Percentiles rank a stretch among this genome's conserved stretches.
Conservation (phyloP, 2,329 filamentous ascomycete genomes). For the Endocalyx cinctus region DNA sequence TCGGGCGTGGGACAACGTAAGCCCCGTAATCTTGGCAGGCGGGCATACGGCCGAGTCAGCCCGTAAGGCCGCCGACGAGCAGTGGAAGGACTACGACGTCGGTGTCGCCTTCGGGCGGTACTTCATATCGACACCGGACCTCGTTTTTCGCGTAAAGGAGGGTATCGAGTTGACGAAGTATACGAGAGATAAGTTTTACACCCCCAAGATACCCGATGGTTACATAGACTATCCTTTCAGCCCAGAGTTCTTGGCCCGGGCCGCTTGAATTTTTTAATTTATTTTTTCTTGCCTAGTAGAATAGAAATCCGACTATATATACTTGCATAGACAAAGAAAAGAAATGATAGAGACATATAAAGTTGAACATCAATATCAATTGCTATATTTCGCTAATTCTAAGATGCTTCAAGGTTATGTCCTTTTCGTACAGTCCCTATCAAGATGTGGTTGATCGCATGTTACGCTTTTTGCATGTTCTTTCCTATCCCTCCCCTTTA, state of each 20-base stretch:
- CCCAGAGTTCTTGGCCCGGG: constrained; percentile 4
- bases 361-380: too few species aligned
- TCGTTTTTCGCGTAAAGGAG: constrained; percentile 39
- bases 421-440: too few species aligned
- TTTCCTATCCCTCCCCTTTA: not conserved
- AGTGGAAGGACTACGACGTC: constrained; percentile 36
- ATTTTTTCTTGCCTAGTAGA: too few species aligned
- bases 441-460: too few species aligned
- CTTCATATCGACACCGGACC: constrained; percentile 45
- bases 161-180: constrained; percentile 39
- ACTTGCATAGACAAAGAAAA: too few species aligned
- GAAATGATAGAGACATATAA: too few species aligned
- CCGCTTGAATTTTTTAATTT: too few species aligned
- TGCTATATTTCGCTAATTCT: too few species aligned
- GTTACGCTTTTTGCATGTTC: not conserved
- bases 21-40: constrained; percentile 44
- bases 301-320: too few species aligned
- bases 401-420: too few species aligned
- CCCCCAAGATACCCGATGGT: constrained; percentile 9
- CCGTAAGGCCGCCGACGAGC: constrained; percentile 32
- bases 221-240: constrained; percentile 20
- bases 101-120: constrained; percentile 43
- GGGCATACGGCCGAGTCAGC: constrained; percentile 36
- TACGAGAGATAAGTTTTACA: constrained; percentile 41
- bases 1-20: constrained; percentile 37